Percentiles rank a stretch among this genome's conserved stretches.
These are phyloP conservation scores for Ophiocordyceps sinensis DNA, from an alignment of 2,329 filamentous ascomycete species.

Conservation along the genomic window DNA sequence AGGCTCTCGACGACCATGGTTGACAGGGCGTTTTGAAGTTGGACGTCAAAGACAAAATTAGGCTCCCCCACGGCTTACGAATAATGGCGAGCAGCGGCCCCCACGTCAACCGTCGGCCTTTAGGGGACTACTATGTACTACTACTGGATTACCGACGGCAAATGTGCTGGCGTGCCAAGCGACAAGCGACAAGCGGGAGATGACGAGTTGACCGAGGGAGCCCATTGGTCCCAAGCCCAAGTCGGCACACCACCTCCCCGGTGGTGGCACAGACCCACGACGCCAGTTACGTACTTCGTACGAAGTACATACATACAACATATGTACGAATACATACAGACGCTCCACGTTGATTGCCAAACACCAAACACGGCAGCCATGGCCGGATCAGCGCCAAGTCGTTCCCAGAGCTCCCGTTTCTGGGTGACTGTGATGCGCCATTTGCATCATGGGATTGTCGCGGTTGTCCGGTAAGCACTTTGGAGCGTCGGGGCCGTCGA, in stretches of 20 bases:
- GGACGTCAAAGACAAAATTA: background rate
- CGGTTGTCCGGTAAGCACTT: background rate
- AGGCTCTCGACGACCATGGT: background rate
- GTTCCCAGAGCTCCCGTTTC: background rate
- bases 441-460: background rate
- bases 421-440: background rate
- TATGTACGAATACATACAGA: too few species aligned
- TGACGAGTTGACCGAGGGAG: too few species aligned
- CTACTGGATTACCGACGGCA: conserved; percentile 1
- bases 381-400: background rate
- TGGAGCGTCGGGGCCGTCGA: too few species aligned
- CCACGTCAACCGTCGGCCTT: conserved; percentile 1
- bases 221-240: too few species aligned
- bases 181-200: background rate
- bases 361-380: background rate
- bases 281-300: too few species aligned
- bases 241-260: too few species aligned
- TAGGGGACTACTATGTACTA: too few species aligned
- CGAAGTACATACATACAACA: too few species aligned
- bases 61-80: background rate
- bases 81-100: background rate
- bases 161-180: background rate
- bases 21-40: background rate
- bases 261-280: background rate
- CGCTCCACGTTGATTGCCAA: background rate